A percentile compares a stretch with the other conserved stretches of the same genome.
These are phyloP conservation scores for Yarrowia galli DNA, from an alignment of 1,139 yeast species.

Conservation along the genomic window DNA sequence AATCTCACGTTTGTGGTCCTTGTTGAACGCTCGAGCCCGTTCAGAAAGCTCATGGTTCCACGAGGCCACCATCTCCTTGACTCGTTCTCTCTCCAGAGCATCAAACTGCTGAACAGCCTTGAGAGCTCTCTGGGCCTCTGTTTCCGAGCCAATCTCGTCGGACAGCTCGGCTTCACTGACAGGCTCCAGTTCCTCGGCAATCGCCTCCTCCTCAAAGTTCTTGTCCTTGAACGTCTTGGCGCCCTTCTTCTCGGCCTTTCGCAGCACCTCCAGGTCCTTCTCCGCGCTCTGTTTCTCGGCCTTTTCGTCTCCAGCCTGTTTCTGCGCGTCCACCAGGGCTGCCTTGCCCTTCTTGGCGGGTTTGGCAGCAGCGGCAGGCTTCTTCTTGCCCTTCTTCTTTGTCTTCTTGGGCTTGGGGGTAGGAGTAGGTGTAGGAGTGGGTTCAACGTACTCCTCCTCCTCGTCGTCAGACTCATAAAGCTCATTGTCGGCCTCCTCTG, in stretches of 20 bases:
- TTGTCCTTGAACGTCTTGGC: slow-evolving; percentile 32
- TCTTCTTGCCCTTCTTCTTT: slow-evolving; percentile 31
- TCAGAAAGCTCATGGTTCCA: slow-evolving; percentile 27
- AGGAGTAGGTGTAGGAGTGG: slow-evolving; percentile 20
- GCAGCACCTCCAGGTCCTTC: slow-evolving; percentile 8
- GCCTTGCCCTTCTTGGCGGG: slow-evolving; percentile 4
- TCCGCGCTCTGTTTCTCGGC: slow-evolving; percentile 24
- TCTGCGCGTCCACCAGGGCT: slow-evolving; percentile 2
- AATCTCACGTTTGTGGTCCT: slow-evolving; percentile 14
- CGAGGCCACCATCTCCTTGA: slow-evolving; percentile 7
- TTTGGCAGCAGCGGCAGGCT: not conserved
- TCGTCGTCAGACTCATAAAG: not conserved
- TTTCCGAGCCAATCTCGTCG: slow-evolving; percentile 20
- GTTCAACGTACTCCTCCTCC: not conserved
- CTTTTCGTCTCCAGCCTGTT: slow-evolving; percentile 21
- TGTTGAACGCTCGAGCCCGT: slow-evolving; percentile 19
- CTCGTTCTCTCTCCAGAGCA: slow-evolving; percentile 13
- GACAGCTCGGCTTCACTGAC: slow-evolving; percentile 6
- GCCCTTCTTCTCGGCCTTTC: slow-evolving; percentile 18
- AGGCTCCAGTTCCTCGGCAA: slow-evolving; percentile 10
- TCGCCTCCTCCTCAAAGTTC: slow-evolving; percentile 28
- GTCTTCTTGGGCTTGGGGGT: slow-evolving; percentile 13
- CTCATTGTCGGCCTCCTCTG: slow-evolving; percentile 1
- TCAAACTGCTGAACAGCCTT: slow-evolving; percentile 31
- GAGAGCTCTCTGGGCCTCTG: slow-evolving; percentile 21